Percentiles rank a stretch among this genome's conserved stretches.
Conservation (phyloP, 1,139 yeast species). For the Debaryomyces coudertii region DNA sequence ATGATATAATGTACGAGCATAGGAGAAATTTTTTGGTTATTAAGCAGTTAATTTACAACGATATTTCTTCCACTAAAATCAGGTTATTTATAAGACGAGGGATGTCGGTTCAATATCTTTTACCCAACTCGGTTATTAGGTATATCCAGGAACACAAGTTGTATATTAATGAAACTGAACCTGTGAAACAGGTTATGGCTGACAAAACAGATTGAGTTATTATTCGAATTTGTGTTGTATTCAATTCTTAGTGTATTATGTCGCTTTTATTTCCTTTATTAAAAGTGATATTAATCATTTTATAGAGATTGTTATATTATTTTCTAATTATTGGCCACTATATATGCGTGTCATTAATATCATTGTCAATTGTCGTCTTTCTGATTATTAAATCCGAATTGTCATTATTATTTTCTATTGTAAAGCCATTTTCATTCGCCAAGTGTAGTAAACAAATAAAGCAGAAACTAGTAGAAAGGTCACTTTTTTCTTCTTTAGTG, state of each 20-base stretch:
- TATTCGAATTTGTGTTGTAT: neutral
- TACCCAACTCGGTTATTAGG: constrained; percentile 93
- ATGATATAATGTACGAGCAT: constrained; percentile 97
- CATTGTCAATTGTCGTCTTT: constrained; percentile 1
- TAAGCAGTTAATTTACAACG: constrained; percentile 94
- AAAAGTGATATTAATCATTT: neutral
- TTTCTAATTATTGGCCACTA: neutral
- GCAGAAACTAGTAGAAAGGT: constrained; percentile 82
- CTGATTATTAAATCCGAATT: constrained; percentile 59
- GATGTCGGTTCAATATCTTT: constrained; percentile 92
- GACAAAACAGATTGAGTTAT: constrained; percentile 43
- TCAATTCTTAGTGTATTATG: constrained; percentile 9
- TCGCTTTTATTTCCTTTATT: neutral
- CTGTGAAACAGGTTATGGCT: constrained; percentile 86
- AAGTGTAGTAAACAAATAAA: constrained; percentile 82
- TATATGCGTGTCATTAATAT: constrained; percentile 5
- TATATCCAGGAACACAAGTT: constrained; percentile 91
- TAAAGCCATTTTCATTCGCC: constrained; percentile 84
- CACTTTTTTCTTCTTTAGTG: constrained; percentile 53
- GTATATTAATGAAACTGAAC: constrained; percentile 84
- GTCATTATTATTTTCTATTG: constrained; percentile 55
- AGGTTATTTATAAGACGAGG: constrained; percentile 89
- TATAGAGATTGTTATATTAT: constrained; percentile 6
- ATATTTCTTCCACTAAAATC: constrained; percentile 92
- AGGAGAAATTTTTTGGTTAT: constrained; percentile 90